Base-by-base conservation (phyloP, 2,329 filamentous ascomycete genomes). In the Trichophyton rubrum region DNA sequence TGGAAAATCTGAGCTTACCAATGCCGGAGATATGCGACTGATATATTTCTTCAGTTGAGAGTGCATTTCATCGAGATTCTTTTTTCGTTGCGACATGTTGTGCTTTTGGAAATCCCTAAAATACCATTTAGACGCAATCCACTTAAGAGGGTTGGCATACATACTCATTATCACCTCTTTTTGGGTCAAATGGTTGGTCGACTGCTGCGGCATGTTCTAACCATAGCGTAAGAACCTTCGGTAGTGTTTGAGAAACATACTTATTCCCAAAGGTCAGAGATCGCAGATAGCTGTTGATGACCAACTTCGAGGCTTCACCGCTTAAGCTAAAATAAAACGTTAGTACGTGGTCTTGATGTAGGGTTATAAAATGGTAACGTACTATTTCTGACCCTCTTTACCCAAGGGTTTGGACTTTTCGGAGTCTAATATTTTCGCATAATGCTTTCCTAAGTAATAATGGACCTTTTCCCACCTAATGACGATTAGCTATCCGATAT, bases 381-480 rank as follows among this genome's bases (percentile, higher is more conserved):
- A 77, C 74, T 85, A 90, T 62, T 82, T 79, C 59, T 90, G 86
- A 47, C 82, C 85, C 72, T 96, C 90, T 64, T 91, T 90, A 30
- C 86, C 83, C 17, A 83, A 78, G 41, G 87, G 85, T 59, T 95
- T 82, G 1, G 82, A 78, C 72, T 90, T 91, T 71, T 97, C 90
- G 0, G 90, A 89, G 68, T 97, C 92, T 2, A 96, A 78, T 3
- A 97, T 82, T 73, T 96, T 99, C 72, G 96, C 95, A 80, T 99
- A 99, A 73, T 97, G 90, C 55, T 92, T 90, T 3, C 93, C 93
- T 8, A 99, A 82, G 71, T 96, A 96, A 72, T 97, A 99, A 70
- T 97, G 92, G 0, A 90, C 91, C 73, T 96, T 97, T 71, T 99
- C 93, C 91, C 92, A 99, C 58, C 84, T 84, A 59, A 35, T 11